Conservation (phyloP, 2,329 filamentous ascomycete species). For the Nigrograna mackinnonii region DNA sequence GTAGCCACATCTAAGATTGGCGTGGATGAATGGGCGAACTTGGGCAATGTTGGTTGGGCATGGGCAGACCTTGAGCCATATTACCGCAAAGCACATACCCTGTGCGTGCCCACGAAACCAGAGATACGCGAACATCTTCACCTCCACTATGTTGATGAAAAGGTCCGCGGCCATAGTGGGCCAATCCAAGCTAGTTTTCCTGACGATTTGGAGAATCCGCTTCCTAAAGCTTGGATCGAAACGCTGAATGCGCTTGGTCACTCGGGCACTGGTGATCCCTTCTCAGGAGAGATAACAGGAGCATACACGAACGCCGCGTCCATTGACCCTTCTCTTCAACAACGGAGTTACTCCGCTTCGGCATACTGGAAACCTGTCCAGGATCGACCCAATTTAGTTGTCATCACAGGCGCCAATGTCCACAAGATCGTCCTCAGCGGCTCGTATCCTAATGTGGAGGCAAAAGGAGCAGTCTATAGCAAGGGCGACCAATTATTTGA, state of each 20-base stretch:
- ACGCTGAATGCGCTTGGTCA: slow-evolving; percentile 44
- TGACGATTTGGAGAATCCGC: slow-evolving; percentile 42
- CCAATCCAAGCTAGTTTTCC: slow-evolving; percentile 39
- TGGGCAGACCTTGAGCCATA: slow-evolving; percentile 47
- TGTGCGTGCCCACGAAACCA: slow-evolving; percentile 23
- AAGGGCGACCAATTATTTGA: neutral
- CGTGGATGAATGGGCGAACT: slow-evolving; percentile 55
- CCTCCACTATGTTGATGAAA: slow-evolving; percentile 14
- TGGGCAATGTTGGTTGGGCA: slow-evolving; percentile 62
- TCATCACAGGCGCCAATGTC: slow-evolving; percentile 18
- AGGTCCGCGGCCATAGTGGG: slow-evolving; percentile 34
- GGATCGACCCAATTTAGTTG: slow-evolving; percentile 17
- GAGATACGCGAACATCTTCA: slow-evolving; percentile 18
- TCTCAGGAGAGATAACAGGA: slow-evolving; percentile 46
- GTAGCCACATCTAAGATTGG: slow-evolving; percentile 30
- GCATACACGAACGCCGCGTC: slow-evolving; percentile 44
- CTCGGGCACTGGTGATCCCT: slow-evolving; percentile 39
- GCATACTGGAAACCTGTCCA: slow-evolving; percentile 46
- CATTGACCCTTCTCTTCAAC: slow-evolving; percentile 34
- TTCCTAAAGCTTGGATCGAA: slow-evolving; percentile 51
- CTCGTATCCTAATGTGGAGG: slow-evolving; percentile 26
- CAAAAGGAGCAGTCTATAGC: slow-evolving; percentile 8
- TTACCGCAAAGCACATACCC: slow-evolving; percentile 56
- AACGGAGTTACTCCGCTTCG: slow-evolving; percentile 47
- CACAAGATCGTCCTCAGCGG: slow-evolving; percentile 1